These are phyloP conservation scores for Xylariaceae sp. DNA, from an alignment of 2,329 filamentous ascomycete genomes.

Conservation along the genomic window DNA sequence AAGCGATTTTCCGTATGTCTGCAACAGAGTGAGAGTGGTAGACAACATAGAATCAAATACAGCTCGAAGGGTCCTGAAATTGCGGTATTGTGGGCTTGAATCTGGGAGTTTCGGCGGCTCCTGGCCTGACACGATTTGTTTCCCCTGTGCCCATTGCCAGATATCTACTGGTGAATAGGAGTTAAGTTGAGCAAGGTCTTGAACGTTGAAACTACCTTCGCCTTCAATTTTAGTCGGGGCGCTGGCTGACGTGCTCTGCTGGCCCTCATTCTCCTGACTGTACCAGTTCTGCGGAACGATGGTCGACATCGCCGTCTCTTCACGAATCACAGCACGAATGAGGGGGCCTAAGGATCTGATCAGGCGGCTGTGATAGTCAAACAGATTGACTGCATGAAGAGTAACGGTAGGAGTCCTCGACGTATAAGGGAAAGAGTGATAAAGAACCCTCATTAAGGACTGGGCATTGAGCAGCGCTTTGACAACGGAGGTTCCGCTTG, in stretches of 20 bases:
- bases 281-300: slow-evolving; percentile 66
- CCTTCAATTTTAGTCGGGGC: slow-evolving; percentile 11
- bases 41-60: slow-evolving; percentile 74
- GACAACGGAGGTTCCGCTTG: slow-evolving; percentile 67
- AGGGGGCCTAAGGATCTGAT: slow-evolving; percentile 71
- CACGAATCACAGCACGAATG: slow-evolving; percentile 74
- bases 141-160: slow-evolving; percentile 25
- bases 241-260: slow-evolving; percentile 12
- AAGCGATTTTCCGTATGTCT: slow-evolving; percentile 76
- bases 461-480: slow-evolving; percentile 76
- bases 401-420: slow-evolving; percentile 59
- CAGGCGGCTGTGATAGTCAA: slow-evolving; percentile 73
- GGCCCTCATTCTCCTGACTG: slow-evolving; percentile 25
- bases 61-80: slow-evolving; percentile 70
- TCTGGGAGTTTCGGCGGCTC: slow-evolving; percentile 25
- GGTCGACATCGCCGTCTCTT: slow-evolving; percentile 71
- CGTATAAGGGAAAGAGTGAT: slow-evolving; percentile 66
- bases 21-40: slow-evolving; percentile 78
- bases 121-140: slow-evolving; percentile 13
- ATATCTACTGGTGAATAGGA: slow-evolving; percentile 25
- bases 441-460: slow-evolving; percentile 68
- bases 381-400: slow-evolving; percentile 74
- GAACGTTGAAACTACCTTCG: slow-evolving; percentile 19
- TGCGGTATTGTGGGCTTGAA: slow-evolving; percentile 50
- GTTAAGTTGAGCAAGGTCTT: slow-evolving; percentile 28